Percentiles rank a stretch among this genome's conserved stretches.
These are phyloP conservation scores for Wickerhamiella kazuoi DNA, from an alignment of 805 yeast species.

Conservation along the genomic window DNA sequence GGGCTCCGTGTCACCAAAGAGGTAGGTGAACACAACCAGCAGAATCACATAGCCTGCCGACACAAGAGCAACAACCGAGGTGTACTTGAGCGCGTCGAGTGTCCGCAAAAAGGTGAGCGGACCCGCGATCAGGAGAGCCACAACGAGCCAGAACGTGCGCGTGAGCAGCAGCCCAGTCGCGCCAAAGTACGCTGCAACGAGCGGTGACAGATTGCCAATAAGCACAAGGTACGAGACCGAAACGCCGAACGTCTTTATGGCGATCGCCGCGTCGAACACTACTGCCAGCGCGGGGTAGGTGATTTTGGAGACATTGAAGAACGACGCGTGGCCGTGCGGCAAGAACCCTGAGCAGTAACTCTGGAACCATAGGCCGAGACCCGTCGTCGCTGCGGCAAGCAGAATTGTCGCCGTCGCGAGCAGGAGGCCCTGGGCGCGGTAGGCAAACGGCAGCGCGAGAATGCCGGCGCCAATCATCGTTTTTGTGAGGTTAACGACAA, in stretches of 20 bases:
- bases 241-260: slow-evolving; percentile 65
- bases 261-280: slow-evolving; percentile 55
- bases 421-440: slow-evolving; percentile 42
- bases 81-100: slow-evolving; percentile 68
- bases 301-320: slow-evolving; percentile 45
- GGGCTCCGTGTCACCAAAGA: slow-evolving; percentile 36
- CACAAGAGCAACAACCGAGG: slow-evolving; percentile 64
- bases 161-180: slow-evolving; percentile 25
- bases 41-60: slow-evolving; percentile 64
- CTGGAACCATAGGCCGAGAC: slow-evolving; percentile 32
- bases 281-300: slow-evolving; percentile 55
- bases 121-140: slow-evolving; percentile 24
- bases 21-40: slow-evolving; percentile 55
- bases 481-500: slow-evolving; percentile 46
- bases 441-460: slow-evolving; percentile 58
- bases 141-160: slow-evolving; percentile 20
- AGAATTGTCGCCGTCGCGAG: slow-evolving; percentile 38
- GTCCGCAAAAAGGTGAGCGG: slow-evolving; percentile 60
- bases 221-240: slow-evolving; percentile 58
- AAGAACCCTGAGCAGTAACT: slow-evolving; percentile 24
- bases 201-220: slow-evolving; percentile 61
- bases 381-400: slow-evolving; percentile 48
- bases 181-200: slow-evolving; percentile 19
- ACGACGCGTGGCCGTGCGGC: slow-evolving; percentile 45
- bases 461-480: slow-evolving; percentile 68